These are phyloP conservation scores for Pleurostoma richardsiae DNA, from an alignment of 2,329 filamentous ascomycete species.

Conservation along the genomic window DNA sequence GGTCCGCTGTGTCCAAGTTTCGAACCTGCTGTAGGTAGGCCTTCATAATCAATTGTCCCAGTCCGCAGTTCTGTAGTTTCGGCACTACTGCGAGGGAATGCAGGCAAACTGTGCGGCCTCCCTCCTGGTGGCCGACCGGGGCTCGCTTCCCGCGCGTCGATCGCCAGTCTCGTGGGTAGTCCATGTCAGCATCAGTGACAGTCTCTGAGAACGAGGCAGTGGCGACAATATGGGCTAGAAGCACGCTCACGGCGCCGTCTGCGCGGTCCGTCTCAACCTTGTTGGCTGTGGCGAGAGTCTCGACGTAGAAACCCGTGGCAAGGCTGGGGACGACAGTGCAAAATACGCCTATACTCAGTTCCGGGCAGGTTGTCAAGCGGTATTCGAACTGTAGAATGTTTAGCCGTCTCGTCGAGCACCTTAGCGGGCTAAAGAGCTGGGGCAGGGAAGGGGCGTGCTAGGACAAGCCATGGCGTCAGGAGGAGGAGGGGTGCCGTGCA, in stretches of 20 bases:
- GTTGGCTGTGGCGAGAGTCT: constrained; percentile 49
- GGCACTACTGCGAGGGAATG: constrained; percentile 81
- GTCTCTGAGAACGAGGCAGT: constrained; percentile 60
- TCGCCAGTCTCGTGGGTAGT: constrained; percentile 63
- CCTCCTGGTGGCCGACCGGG: constrained; percentile 63
- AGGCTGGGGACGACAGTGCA: constrained; percentile 52
- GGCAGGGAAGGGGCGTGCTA: too few relatives aligned
- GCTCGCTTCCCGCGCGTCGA: constrained; percentile 37
- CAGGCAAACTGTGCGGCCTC: constrained; percentile 69
- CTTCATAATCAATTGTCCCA: constrained; percentile 70
- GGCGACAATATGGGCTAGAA: constrained; percentile 74
- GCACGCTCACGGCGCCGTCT: constrained; percentile 50
- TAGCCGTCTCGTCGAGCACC: background rate
- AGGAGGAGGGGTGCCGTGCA: background rate
- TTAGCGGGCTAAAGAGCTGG: too few relatives aligned
- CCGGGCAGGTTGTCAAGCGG: constrained; percentile 67
- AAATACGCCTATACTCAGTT: constrained; percentile 77
- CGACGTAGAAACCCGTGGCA: constrained; percentile 39
- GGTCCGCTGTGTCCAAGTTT: constrained; percentile 62
- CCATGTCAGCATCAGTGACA: constrained; percentile 75
- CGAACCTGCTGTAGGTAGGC: constrained; percentile 74
- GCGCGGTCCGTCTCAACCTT: constrained; percentile 56
- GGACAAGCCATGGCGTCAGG: background rate
- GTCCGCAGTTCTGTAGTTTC: constrained; percentile 65
- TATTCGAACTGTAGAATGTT: constrained; percentile 59